phyloP scores from a whole-genome alignment of 1,139 yeast species.

The Geotrichum australiense region DNA sequence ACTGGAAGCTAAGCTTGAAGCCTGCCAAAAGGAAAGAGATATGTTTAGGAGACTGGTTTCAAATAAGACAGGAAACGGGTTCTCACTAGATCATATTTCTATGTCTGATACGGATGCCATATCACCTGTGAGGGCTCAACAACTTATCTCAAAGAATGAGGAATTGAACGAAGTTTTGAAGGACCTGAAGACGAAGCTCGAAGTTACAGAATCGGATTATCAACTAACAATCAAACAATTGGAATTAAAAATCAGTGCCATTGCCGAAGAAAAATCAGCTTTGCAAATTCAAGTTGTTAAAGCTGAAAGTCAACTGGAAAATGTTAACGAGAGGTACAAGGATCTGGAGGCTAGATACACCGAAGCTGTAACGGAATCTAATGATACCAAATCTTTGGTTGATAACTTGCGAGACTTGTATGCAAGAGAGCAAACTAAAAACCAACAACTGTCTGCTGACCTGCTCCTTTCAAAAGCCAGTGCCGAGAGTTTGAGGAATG shows the following conservation, averaged over 20 bases:
- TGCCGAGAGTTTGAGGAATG: conserved; percentile 26
- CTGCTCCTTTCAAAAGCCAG: conserved; percentile 40
- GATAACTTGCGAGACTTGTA: conserved; percentile 50
- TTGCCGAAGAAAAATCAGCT: conserved; percentile 45
- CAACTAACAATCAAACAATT: conserved; percentile 38
- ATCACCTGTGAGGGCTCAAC: conserved; percentile 31
- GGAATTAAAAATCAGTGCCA: conserved; percentile 36
- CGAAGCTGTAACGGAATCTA: not conserved
- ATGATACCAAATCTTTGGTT: conserved; percentile 30
- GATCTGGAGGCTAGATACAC: conserved; percentile 33
- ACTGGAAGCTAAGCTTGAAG: conserved; percentile 44
- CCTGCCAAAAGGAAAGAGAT: conserved; percentile 59
- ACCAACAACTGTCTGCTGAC: conserved; percentile 52
- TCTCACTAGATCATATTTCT: conserved; percentile 16
- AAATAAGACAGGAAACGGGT: conserved; percentile 25
- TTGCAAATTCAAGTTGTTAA: conserved; percentile 42
- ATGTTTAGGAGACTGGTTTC: conserved; percentile 45
- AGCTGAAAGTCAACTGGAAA: conserved; percentile 41
- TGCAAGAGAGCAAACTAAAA: conserved; percentile 48
- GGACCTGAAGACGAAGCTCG: conserved; percentile 34
- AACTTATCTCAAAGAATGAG: conserved; percentile 33
- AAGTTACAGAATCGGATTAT: conserved; percentile 39
- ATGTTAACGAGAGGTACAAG: conserved; percentile 42
- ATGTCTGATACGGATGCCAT: conserved; percentile 16
- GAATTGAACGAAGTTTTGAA: conserved; percentile 31